These are phyloP conservation scores for Leishmania tarentolae DNA, from an alignment of 208 protist genomes.

Conservation along the genomic window DNA sequence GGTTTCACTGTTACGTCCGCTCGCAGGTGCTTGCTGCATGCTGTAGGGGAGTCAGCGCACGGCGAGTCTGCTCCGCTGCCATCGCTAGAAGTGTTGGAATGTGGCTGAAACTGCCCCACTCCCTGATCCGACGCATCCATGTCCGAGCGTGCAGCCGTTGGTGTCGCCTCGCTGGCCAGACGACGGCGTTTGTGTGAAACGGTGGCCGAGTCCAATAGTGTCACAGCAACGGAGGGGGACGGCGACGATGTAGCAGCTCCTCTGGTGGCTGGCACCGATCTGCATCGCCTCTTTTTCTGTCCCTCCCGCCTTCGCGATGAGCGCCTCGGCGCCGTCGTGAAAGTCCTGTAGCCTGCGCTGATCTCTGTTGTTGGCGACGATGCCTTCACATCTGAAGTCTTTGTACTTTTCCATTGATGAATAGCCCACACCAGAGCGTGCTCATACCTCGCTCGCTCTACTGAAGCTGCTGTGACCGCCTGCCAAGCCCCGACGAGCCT, in stretches of 20 bases:
- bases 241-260: neutral
- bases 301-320: neutral
- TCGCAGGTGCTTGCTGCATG: neutral
- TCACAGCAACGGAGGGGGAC: conserved; percentile 5
- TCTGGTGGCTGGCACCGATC: neutral
- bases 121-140: neutral
- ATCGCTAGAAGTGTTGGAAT: neutral
- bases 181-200: conserved; percentile 22
- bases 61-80: neutral
- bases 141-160: conserved; percentile 6
- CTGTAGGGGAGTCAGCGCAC: neutral
- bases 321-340: neutral
- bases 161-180: neutral
- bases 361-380: neutral
- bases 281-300: neutral
- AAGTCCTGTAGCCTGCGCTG: neutral
- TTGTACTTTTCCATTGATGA: neutral
- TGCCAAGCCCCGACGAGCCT: conserved; percentile 65
- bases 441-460: conserved; percentile 31
- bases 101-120: neutral
- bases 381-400: neutral
- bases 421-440: conserved; percentile 29
- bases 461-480: conserved; percentile 54
- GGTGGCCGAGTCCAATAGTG: conserved; percentile 13
- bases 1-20: neutral